phyloP scores from a whole-genome alignment of 768 basidiomycete genomes.

The Pulveroboletus sp. region DNA sequence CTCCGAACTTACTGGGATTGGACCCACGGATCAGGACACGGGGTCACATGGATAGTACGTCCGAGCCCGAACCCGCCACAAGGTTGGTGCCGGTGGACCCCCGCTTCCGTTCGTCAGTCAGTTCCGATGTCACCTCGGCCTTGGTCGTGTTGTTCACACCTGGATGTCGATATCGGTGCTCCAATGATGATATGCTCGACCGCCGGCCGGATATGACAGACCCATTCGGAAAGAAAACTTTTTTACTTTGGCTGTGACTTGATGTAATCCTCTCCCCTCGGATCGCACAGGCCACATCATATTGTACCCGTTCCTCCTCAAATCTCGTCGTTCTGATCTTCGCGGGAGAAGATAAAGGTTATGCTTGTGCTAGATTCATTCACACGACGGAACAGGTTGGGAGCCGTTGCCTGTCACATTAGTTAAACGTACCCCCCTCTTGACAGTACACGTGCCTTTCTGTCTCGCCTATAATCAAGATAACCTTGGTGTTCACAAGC shows the following conservation, averaged over 20 bases:
- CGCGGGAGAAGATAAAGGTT: conserved; percentile 26
- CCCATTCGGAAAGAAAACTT: neutral
- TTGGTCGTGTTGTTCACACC: conserved; percentile 1
- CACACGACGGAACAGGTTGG: conserved; percentile 13
- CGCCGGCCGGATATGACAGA: neutral
- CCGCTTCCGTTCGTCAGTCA: neutral
- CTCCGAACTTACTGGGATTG: no score
- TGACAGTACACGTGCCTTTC: conserved; percentile 8
- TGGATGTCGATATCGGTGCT: neutral
- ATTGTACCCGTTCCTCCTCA: neutral
- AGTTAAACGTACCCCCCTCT: conserved; percentile 1
- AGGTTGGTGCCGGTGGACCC: neutral
- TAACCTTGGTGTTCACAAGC: neutral
- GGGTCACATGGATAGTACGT: conserved; percentile 1
- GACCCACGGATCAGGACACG: neutral
- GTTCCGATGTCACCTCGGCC: neutral
- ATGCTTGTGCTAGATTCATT: conserved; percentile 12
- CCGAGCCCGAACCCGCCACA: conserved; percentile 6
- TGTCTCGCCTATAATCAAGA: conserved; percentile 8
- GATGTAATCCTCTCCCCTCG: neutral
- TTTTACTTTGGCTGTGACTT: neutral
- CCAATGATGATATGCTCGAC: neutral
- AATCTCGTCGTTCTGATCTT: conserved; percentile 13
- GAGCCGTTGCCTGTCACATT: conserved; percentile 11
- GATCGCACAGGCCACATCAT: neutral